A percentile compares a stretch with the other conserved stretches of the same genome.
Conservation (phyloP, 805 yeast species). For the Suhomyces pyralidae region DNA sequence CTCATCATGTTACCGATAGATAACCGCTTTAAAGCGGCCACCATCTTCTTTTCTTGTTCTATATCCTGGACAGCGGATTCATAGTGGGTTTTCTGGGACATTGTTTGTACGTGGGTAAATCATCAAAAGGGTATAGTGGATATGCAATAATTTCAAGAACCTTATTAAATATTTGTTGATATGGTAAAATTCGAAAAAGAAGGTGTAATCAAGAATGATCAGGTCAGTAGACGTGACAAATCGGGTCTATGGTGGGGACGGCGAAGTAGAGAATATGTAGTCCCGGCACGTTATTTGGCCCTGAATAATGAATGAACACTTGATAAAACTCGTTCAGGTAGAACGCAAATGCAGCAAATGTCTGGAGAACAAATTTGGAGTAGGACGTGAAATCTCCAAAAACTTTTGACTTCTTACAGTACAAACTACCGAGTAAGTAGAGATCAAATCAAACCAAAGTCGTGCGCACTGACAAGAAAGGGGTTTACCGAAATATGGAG, state of each 20-base stretch:
- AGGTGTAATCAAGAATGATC: not conserved
- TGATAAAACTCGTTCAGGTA: not conserved
- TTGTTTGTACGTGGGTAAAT: not conserved
- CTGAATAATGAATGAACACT: not conserved
- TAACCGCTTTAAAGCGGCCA: conserved; percentile 68
- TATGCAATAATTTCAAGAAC: not conserved
- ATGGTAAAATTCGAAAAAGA: not conserved
- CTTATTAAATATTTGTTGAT: not conserved
- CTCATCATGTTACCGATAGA: conserved; percentile 62
- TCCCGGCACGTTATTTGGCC: not conserved
- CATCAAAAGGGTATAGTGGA: conserved; percentile 1
- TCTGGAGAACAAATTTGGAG: not conserved
- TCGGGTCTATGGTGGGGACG: not conserved
- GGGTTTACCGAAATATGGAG: not conserved
- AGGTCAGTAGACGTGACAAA: not conserved
- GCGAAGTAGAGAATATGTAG: not conserved
- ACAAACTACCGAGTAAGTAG: not conserved
- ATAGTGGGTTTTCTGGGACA: conserved; percentile 17
- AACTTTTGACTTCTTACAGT: not conserved
- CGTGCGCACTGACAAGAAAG: conserved; percentile 1
- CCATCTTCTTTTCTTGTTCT: conserved; percentile 70
- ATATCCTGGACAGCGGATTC: conserved; percentile 69
- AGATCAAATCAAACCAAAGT: conserved; percentile 5
- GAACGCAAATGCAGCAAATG: not conserved
- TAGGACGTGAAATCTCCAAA: not conserved